Conservation (phyloP, 768 basidiomycete species). For the Termitomyces sp. region DNA sequence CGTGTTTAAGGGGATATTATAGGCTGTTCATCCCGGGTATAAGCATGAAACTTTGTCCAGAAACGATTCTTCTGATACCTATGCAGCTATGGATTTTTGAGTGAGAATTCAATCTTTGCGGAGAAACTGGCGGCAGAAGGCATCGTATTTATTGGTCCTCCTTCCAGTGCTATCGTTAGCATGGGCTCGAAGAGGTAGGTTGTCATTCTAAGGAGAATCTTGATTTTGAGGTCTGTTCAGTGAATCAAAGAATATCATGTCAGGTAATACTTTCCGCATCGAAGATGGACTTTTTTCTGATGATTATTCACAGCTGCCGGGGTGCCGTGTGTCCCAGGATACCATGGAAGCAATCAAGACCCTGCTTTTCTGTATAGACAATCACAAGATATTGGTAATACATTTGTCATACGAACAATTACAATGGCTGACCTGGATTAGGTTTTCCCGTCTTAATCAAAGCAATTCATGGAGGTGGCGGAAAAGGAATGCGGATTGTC, state of each 20-base stretch:
- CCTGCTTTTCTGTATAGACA: slow-evolving; percentile 61
- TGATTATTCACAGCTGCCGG: slow-evolving; percentile 53
- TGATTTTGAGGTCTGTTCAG: slow-evolving; percentile 28
- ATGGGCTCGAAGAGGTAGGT: slow-evolving; percentile 93
- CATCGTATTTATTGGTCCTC: slow-evolving; percentile 88
- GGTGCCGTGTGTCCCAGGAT: slow-evolving; percentile 92
- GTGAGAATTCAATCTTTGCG: slow-evolving; percentile 86
- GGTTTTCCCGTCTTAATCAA: slow-evolving; percentile 94
- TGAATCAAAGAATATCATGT: slow-evolving; percentile 96
- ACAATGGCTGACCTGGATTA: slow-evolving; percentile 17
- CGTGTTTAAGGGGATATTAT: neutral
- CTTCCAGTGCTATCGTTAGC: slow-evolving; percentile 78
- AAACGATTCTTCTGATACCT: slow-evolving; percentile 2
- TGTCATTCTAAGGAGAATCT: neutral
- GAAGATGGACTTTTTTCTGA: neutral
- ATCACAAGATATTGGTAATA: slow-evolving; percentile 64
- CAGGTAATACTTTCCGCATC: slow-evolving; percentile 35
- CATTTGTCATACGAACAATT: neutral
- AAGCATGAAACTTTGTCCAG: neutral
- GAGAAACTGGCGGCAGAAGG: slow-evolving; percentile 69
- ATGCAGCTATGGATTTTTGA: slow-evolving; percentile 79
- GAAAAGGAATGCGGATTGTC: slow-evolving; percentile 92
- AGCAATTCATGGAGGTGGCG: slow-evolving; percentile 93
- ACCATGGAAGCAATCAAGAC: slow-evolving; percentile 83
- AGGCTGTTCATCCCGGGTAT: slow-evolving; percentile 94